Conservation (phyloP, 75 land plant genomes). For the Picea glauca region DNA sequence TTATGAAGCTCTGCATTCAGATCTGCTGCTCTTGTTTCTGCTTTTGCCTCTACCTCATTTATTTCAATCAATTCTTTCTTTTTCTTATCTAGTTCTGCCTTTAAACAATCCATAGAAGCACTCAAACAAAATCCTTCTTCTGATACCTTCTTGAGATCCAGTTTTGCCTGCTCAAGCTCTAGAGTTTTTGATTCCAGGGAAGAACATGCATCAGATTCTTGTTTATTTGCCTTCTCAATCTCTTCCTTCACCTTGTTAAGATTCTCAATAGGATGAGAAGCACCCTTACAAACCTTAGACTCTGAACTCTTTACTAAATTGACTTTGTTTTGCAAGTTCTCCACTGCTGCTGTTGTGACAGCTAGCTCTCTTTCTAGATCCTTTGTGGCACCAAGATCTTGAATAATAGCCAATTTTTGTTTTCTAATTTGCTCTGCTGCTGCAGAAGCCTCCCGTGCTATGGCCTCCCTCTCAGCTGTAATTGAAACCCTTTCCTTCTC, state of each 20-base stretch:
- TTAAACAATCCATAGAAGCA: conserved; percentile 39
- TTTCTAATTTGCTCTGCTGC: conserved; percentile 30
- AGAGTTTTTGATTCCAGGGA: conserved; percentile 22
- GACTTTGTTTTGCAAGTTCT: conserved; percentile 19
- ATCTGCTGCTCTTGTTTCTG: conserved; percentile 47
- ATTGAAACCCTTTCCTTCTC: conserved; percentile 41
- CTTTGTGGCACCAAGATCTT: conserved; percentile 22
- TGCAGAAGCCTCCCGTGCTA: conserved; percentile 22
- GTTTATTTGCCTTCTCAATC: conserved; percentile 18
- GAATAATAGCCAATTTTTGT: conserved; percentile 23
- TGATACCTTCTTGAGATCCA: conserved; percentile 35
- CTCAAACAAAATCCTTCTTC: conserved; percentile 51
- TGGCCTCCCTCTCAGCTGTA: conserved; percentile 27
- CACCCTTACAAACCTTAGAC: background rate
- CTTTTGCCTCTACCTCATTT: conserved; percentile 53
- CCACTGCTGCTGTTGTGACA: conserved; percentile 27
- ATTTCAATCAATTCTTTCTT: conserved; percentile 50
- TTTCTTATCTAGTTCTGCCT: conserved; percentile 42
- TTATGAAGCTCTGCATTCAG: conserved; percentile 53
- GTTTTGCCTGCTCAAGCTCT: conserved; percentile 60
- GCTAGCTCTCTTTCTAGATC: conserved; percentile 40
- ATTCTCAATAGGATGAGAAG: background rate
- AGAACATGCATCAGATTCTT: conserved; percentile 30
- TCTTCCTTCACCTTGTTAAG: conserved; percentile 10
- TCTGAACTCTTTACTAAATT: background rate